Evolutionary conservation across 2,329 filamentous ascomycete genomes (phyloP).

Genomic region (Didymella keratinophila): DNA sequence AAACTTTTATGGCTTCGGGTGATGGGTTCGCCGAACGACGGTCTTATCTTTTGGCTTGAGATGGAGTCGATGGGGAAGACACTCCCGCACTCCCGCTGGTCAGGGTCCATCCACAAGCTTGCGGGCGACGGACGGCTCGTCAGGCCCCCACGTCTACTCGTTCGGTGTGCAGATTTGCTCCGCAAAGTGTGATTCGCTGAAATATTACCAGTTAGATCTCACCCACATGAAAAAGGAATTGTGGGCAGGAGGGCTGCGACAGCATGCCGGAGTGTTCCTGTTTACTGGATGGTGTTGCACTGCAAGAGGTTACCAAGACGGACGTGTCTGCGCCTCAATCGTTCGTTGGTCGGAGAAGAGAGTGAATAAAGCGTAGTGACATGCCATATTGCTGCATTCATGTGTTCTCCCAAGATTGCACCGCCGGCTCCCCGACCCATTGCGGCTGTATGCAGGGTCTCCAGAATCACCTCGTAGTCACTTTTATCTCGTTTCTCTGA

Average conservation of each 20-base stretch:
- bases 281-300: conserved; percentile 5
- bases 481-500: conserved; percentile 19
- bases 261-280: conserved; percentile 4
- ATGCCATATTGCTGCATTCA: conserved; percentile 18
- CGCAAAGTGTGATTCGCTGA: conserved; percentile 12
- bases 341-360: conserved; percentile 4
- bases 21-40: background rate
- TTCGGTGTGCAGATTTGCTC: conserved; percentile 3
- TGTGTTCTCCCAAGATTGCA: conserved; percentile 23
- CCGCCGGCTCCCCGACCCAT: conserved; percentile 28
- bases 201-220: background rate
- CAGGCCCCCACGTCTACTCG: conserved; percentile 6
- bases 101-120: conserved; percentile 16
- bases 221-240: background rate
- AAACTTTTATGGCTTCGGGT: background rate
- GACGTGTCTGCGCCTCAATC: conserved; percentile 5
- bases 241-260: background rate
- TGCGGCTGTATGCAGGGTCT: conserved; percentile 17
- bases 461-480: conserved; percentile 14
- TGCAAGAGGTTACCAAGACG: conserved; percentile 5
- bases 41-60: conserved; percentile 1
- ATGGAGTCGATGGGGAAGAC: conserved; percentile 9
- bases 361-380: conserved; percentile 20
- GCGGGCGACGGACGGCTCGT: conserved; percentile 1
- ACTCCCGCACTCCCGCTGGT: conserved; percentile 22